A percentile compares a stretch with the other conserved stretches of the same genome.
Evolutionary conservation across 2,329 filamentous ascomycete species (phyloP).

Genomic region (Trichoderma citrinoviride): DNA sequence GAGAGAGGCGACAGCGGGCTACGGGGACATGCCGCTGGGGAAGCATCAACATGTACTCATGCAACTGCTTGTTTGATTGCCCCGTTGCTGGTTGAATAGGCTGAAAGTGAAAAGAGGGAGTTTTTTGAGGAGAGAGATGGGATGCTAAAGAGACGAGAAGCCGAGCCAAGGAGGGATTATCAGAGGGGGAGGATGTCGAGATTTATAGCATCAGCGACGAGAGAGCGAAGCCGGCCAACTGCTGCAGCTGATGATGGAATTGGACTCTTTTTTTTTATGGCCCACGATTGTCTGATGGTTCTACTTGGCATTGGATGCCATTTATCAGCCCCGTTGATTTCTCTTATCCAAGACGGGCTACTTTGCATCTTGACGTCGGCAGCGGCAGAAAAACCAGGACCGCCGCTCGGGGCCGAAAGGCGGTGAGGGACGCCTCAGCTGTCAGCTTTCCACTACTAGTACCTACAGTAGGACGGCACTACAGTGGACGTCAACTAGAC

Average conservation of each 20-base stretch:
- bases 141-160: not conserved
- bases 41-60: conserved; percentile 8
- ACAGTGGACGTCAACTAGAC: too few relatives aligned
- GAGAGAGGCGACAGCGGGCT: not conserved
- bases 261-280: not conserved
- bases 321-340: conserved; percentile 17
- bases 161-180: not conserved
- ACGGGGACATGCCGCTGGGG: conserved; percentile 17
- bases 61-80: too few relatives aligned
- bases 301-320: not conserved
- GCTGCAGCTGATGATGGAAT: not conserved
- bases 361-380: conserved; percentile 17
- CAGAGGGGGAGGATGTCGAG: not conserved
- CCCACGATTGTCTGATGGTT: not conserved
- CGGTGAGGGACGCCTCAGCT: conserved; percentile 5
- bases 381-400: conserved; percentile 6
- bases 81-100: not conserved
- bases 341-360: conserved; percentile 13
- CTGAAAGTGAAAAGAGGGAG: too few relatives aligned
- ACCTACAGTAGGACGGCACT: too few relatives aligned
- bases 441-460: not conserved
- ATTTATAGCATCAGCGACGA: not conserved
- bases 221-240: conserved; percentile 3
- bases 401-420: conserved; percentile 16
- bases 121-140: too few relatives aligned